Evolutionary conservation across 257 asterid species (phyloP).

Genomic region (Henckelia pumila): DNA sequence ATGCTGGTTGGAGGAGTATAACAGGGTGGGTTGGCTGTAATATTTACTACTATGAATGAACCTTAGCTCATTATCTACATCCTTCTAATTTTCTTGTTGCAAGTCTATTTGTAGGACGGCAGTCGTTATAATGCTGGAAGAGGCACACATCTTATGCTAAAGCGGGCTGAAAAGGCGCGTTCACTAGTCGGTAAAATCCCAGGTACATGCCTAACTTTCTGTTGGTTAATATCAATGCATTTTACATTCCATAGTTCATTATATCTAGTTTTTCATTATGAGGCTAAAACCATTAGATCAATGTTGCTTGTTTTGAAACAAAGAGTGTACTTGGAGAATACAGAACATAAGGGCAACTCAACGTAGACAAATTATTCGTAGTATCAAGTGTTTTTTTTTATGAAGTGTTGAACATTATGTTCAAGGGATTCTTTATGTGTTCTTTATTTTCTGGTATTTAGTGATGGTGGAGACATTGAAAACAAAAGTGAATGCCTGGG

Average conservation of each 20-base stretch:
- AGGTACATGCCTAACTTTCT: slow-evolving; percentile 38
- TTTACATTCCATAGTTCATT: too few species aligned
- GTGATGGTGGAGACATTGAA: slow-evolving; percentile 73
- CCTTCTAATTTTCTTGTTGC: not conserved
- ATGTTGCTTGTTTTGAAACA: not conserved
- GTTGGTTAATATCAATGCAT: not conserved
- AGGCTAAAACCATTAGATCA: not conserved
- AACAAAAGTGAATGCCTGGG: slow-evolving; percentile 70
- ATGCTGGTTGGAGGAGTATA: slow-evolving; percentile 96
- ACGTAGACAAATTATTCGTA: not conserved
- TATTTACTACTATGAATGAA: slow-evolving; percentile 19
- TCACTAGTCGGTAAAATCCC: slow-evolving; percentile 84
- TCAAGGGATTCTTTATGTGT: not conserved
- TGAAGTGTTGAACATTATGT: not conserved
- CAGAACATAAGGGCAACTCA: too few species aligned
- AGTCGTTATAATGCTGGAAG: slow-evolving; percentile 93
- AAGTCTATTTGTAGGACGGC: slow-evolving; percentile 56
- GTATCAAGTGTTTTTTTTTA: not conserved
- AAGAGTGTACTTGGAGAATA: too few species aligned
- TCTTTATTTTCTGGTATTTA: slow-evolving; percentile 13
- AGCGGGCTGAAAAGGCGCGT: slow-evolving; percentile 96
- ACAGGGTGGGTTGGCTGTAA: slow-evolving; percentile 51
- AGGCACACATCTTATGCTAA: slow-evolving; percentile 80
- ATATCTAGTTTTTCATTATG: not conserved
- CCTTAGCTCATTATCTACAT: slow-evolving; percentile 10